A percentile compares a stretch with the other conserved stretches of the same genome.
Conservation (phyloP, 1,284 basidiomycete species). For the Trametes hirsuta region DNA sequence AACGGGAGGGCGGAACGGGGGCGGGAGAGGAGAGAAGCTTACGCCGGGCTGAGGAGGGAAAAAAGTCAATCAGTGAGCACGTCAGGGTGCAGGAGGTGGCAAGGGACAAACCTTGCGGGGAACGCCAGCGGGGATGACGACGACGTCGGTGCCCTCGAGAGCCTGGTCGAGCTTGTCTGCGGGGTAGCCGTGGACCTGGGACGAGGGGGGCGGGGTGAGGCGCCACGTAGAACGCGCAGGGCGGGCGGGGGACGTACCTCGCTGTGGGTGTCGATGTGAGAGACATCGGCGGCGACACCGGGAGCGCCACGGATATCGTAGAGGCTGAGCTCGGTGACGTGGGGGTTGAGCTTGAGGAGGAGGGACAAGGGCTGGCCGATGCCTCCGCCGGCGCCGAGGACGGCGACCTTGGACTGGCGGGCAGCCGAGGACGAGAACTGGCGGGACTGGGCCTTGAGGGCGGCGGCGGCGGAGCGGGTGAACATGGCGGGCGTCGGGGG, state of each 20-base stretch:
- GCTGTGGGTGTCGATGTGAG: constrained; percentile 91
- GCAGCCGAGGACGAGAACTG: constrained; percentile 80
- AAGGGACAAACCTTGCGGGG: constrained; percentile 79
- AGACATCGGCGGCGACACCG: constrained; percentile 91
- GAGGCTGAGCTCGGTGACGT: constrained; percentile 77
- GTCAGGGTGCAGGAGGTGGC: constrained; percentile 18
- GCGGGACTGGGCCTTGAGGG: constrained; percentile 52
- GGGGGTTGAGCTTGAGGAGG: constrained; percentile 84
- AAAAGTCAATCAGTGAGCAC: constrained; percentile 25
- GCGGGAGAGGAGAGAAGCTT: constrained; percentile 42
- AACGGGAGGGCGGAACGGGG: constrained; percentile 21
- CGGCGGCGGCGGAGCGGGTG: constrained; percentile 56
- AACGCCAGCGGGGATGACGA: constrained; percentile 98
- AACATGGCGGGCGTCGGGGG: constrained; percentile 47
- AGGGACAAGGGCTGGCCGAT: constrained; percentile 92
- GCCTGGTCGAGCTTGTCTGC: constrained; percentile 87
- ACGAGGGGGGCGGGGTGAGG: constrained; percentile 7
- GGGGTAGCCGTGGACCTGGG: constrained; percentile 78
- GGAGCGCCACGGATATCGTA: constrained; percentile 94
- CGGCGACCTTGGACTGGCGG: constrained; percentile 81
- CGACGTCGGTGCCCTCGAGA: constrained; percentile 84
- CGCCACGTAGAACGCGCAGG: constrained; percentile 8
- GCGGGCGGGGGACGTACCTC: constrained; percentile 54
- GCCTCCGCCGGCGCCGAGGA: constrained; percentile 92
- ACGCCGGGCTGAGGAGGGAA: constrained; percentile 63